These are phyloP conservation scores for Medicago ruthenica DNA, from an alignment of 306 rosid species.

Conservation along the genomic window DNA sequence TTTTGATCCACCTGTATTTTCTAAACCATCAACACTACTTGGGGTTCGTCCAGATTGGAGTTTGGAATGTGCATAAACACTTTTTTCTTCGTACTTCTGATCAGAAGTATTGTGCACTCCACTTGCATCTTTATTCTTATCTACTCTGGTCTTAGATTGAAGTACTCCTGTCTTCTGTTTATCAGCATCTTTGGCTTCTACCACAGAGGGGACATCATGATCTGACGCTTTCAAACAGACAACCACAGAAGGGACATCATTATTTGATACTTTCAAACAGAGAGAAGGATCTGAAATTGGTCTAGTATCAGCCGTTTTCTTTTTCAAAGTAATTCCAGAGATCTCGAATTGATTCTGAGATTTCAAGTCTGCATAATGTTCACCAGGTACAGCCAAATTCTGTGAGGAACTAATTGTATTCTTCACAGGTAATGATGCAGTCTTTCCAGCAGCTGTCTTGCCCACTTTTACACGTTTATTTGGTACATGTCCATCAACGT, in stretches of 20 bases:
- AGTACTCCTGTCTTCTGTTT: slow-evolving; percentile 59
- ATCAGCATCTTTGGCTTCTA: slow-evolving; percentile 65
- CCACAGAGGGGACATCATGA: slow-evolving; percentile 52
- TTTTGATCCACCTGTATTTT: slow-evolving; percentile 52
- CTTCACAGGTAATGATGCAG: slow-evolving; percentile 55
- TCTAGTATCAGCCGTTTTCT: slow-evolving; percentile 65
- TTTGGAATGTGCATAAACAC: slow-evolving; percentile 59
- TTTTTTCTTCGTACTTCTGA: slow-evolving; percentile 66
- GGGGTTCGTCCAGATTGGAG: slow-evolving; percentile 62
- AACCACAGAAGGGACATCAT: slow-evolving; percentile 50
- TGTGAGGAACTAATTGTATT: slow-evolving; percentile 55
- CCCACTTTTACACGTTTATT: slow-evolving; percentile 66
- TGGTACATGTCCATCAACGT: slow-evolving; percentile 57
- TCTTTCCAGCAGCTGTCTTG: slow-evolving; percentile 66
- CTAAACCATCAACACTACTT: slow-evolving; percentile 55
- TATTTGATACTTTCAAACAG: slow-evolving; percentile 62
- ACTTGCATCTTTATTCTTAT: slow-evolving; percentile 66
- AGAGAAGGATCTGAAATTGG: slow-evolving; percentile 56
- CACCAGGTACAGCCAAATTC: slow-evolving; percentile 54
- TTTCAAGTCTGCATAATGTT: slow-evolving; percentile 55
- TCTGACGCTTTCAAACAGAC: slow-evolving; percentile 59
- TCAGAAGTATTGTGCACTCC: slow-evolving; percentile 57
- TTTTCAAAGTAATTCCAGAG: slow-evolving; percentile 58
- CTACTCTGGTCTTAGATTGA: slow-evolving; percentile 62
- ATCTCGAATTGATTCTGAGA: slow-evolving; percentile 60